These are phyloP conservation scores for Dillenia suffruticosa DNA, from an alignment of 164 flowering plant species.

Conservation along the genomic window DNA sequence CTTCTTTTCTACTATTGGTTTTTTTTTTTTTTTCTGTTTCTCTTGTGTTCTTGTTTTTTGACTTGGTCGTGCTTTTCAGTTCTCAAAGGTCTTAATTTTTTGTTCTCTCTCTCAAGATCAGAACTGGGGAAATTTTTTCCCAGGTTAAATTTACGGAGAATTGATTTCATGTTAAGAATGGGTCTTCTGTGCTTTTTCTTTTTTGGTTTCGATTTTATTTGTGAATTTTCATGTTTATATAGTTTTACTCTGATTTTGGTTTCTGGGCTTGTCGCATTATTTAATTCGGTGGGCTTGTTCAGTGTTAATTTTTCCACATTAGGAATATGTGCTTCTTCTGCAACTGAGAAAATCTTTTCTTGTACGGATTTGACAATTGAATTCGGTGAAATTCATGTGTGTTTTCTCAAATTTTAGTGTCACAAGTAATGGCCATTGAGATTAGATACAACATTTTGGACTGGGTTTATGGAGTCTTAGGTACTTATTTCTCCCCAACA, in stretches of 20 bases:
- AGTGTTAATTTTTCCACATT: slow-evolving; percentile 3
- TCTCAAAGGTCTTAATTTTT: neutral
- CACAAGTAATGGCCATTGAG: neutral
- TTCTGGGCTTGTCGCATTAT: neutral
- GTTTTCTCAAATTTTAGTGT: slow-evolving; percentile 3
- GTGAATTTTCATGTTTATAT: neutral
- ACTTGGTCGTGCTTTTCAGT: neutral
- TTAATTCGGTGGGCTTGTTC: neutral
- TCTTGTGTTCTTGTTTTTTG: neutral
- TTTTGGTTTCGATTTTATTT: neutral
- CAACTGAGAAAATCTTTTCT: slow-evolving; percentile 8
- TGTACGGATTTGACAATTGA: slow-evolving; percentile 12
- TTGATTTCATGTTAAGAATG: neutral
- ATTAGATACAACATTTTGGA: neutral
- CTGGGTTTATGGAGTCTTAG: no score
- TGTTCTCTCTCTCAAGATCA: neutral
- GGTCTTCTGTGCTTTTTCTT: neutral
- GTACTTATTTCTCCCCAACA: neutral
- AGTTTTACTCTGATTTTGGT: neutral
- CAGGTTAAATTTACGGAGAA: neutral
- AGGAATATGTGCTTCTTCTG: slow-evolving; percentile 9
- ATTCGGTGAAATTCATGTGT: slow-evolving; percentile 8
- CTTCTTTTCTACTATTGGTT: neutral
- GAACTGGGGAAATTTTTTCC: neutral
- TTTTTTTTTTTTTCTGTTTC: neutral